Evolutionary conservation across 78 protist species (phyloP), one percentile per base, ranked within the genome.

Genomic region (Dictyostelium purpureum): DNA sequence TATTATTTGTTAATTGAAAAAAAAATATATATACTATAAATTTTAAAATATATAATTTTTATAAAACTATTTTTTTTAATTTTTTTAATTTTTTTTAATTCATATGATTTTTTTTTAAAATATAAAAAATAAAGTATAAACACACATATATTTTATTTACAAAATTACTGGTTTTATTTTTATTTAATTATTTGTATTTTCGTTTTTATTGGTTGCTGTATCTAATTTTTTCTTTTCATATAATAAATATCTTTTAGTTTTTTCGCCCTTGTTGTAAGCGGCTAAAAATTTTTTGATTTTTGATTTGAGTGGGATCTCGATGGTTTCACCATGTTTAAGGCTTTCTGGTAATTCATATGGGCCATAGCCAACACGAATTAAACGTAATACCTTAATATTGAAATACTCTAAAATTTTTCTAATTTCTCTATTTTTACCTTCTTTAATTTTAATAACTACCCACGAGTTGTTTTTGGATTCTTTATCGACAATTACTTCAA

Each of bases 341-440:
- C 77, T 35, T 0, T 31, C 18, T 16, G 92, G 92, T n/a, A 85
- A 26, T 42, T 28, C 18, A 31, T 85, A 85, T 0, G 92, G 92
- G 33, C 92, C 92, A 57, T 42, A 85, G 2, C 43, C 10, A 14
- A 66, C 71, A 33, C 92, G 38, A 59, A 85, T 61, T 10, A 85
- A 56, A 71, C 92, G 76, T 35, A 85, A 77, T 2, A 85, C 92
- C n/a, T 85, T 85, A 5, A 85, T 76, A 85, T 85, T 85, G 57
- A 85, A 85, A 59, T 59, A 56, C 45, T 85, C 92, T 7, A 85
- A 85, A 16, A 85, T 71, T 33, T 10, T 70, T 24, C 92, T 16
- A 73, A 85, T 85, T 54, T 85, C 92, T 52, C 92, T 52, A 47
- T 85, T 85, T 11, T 85, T 85, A 28, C 92, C 92, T 35, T 85